A percentile compares a stretch with the other conserved stretches of the same genome.
These are phyloP conservation scores for Termitomyces titanicus DNA, from an alignment of 768 basidiomycete species.

Conservation along the genomic window DNA sequence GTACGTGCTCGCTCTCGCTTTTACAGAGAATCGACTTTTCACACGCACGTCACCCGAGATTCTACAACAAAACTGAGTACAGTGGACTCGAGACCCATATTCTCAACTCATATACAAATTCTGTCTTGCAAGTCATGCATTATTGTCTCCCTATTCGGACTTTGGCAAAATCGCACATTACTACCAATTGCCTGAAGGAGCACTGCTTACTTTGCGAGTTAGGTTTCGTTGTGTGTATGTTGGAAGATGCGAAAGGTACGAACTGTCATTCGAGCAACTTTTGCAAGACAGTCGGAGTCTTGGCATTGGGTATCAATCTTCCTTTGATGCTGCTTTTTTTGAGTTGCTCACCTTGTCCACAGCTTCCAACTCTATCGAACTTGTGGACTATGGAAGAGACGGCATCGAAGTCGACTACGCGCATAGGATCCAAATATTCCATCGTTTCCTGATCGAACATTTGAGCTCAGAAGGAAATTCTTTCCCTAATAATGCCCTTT, in stretches of 20 bases:
- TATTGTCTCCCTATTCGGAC: constrained; percentile 73
- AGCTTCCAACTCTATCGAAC: constrained; percentile 78
- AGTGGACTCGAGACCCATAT: constrained; percentile 98
- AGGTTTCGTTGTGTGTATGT: constrained; percentile 92
- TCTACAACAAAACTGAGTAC: constrained; percentile 87
- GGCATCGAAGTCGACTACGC: constrained; percentile 72
- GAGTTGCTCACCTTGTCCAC: background rate
- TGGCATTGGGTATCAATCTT: constrained; percentile 66
- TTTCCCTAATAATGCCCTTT: constrained; percentile 54
- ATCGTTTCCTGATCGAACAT: constrained; percentile 88
- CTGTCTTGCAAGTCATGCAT: constrained; percentile 86
- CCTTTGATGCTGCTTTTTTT: constrained; percentile 6
- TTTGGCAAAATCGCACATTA: constrained; percentile 89
- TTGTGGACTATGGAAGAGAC: constrained; percentile 86
- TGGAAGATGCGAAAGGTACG: constrained; percentile 89
- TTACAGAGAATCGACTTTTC: background rate
- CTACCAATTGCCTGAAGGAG: constrained; percentile 82
- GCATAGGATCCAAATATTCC: constrained; percentile 91
- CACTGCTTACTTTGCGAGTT: constrained; percentile 94
- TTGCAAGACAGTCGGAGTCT: constrained; percentile 86
- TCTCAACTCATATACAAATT: constrained; percentile 94
- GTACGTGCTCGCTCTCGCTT: constrained; percentile 36
- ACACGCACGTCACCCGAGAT: constrained; percentile 40
- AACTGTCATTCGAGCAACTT: constrained; percentile 99
- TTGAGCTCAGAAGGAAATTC: constrained; percentile 71